These are phyloP conservation scores for Annulohypoxylon nitens DNA, from an alignment of 495 filamentous ascomycete species.

Conservation along the genomic window DNA sequence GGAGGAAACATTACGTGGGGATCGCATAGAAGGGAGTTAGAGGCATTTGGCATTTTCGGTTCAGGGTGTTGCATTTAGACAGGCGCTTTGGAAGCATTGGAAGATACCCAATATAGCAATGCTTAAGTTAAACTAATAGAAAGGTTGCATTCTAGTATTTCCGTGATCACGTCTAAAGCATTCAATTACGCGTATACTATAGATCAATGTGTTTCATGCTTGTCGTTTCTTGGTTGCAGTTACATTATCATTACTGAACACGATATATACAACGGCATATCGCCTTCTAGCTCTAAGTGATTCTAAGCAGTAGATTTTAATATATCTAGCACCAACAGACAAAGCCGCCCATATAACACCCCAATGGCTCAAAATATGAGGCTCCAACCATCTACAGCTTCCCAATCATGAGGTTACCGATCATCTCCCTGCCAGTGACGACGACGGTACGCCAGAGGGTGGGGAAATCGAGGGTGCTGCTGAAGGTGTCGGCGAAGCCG, in stretches of 20 bases:
- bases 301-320: conserved; percentile 22
- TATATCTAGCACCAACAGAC: conserved; percentile 1
- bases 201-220: background rate
- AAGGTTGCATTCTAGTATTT: background rate
- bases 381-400: conserved; percentile 72
- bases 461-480: conserved; percentile 79
- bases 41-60: conserved; percentile 34
- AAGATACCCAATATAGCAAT: background rate
- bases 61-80: conserved; percentile 7
- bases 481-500: conserved; percentile 83
- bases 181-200: background rate
- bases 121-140: background rate
- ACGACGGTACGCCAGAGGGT: conserved; percentile 81
- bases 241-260: conserved; percentile 1
- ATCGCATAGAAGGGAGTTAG: conserved; percentile 36
- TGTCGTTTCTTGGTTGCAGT: background rate
- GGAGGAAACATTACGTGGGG: conserved; percentile 48
- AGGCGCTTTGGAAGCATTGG: conserved; percentile 1
- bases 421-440: conserved; percentile 79
- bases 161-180: background rate
- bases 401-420: conserved; percentile 73
- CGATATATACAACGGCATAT: background rate
- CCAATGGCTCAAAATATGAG: background rate
- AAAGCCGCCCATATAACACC: background rate
- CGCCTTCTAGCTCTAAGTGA: conserved; percentile 24